phyloP scores from a whole-genome alignment of 345 rosid species.

The Gossypium ekmanianum region DNA sequence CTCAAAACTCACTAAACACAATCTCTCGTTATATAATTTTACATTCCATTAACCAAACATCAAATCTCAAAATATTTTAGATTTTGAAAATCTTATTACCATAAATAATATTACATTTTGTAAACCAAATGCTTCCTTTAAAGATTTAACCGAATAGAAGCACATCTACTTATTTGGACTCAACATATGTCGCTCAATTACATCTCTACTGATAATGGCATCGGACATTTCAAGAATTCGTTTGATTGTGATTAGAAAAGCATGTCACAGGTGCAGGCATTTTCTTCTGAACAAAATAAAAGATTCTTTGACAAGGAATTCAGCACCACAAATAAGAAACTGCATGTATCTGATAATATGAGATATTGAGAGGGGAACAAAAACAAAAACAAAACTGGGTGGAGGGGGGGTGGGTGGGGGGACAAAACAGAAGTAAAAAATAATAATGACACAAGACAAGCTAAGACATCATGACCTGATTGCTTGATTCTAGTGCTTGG shows the following conservation, averaged over 20 bases:
- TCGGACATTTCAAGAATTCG: background rate
- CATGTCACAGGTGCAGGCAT: background rate
- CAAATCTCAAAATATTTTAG: too few species aligned
- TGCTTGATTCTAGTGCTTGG: conserved; percentile 54
- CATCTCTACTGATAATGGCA: background rate
- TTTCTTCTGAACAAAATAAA: background rate
- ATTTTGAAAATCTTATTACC: too few species aligned
- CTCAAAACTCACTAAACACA: too few species aligned
- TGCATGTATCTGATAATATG: background rate
- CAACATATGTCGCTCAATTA: too few species aligned
- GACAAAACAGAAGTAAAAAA: background rate
- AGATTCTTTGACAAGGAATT: background rate
- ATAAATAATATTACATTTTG: too few species aligned
- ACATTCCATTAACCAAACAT: too few species aligned
- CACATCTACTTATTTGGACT: too few species aligned
- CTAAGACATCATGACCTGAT: conserved; percentile 57
- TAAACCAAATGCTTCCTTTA: too few species aligned
- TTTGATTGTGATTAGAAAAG: background rate
- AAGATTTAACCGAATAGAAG: too few species aligned
- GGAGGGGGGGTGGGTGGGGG: background rate
- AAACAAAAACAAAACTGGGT: background rate
- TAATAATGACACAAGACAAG: background rate
- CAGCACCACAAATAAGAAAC: background rate
- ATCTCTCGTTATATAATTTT: too few species aligned
- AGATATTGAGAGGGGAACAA: background rate